Base-by-base conservation (phyloP, 305 asterid species). In the Solanum chacoense region DNA sequence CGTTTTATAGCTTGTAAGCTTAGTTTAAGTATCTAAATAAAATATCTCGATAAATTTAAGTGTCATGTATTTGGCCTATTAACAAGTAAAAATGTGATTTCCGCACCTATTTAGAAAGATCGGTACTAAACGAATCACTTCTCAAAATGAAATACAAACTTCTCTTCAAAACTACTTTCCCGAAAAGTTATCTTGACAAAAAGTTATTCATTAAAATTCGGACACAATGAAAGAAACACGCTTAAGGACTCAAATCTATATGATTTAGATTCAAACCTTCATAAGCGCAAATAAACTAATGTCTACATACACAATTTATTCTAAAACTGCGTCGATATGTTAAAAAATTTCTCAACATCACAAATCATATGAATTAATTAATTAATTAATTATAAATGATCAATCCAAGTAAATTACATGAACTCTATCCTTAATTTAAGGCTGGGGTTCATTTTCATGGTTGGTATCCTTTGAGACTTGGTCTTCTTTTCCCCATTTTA, bases 401-500 rank as follows among this genome's bases (percentile, higher is more conserved):
- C 42, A 76, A 35, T 24, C 63, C 85, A 31, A 73, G 79, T 73
- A 31, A 31, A 73, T 73, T 73, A 29, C 37, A 71, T 32, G 2
- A 18, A 10, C 40, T 73, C 7, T 73, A 75, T 75, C 16, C 38
- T 85, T 67, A 34, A 55, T 84, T 75, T 63, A 31, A 59, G 78
- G 29, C 3, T 12, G 59, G 29, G 59, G 18, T 75, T 87, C 38
- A 40, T 10, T 88, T 24, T 88, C 87, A 12, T 50, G 22, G 31
- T 78, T 78, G 45, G 37, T 28, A 29, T 18, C 22, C 6, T 84
- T 77, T 34, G 93, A 73, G n/a, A 89, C 32, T 11, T 90, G 32
- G 7, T 77, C 91, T 34, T 90, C 86, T 87, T 89, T 92, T 22
- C 63, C 81, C 97, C 95, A 93, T 85, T 90, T 93, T 2, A 91